phyloP scores from a whole-genome alignment of 1,139 yeast species.

The Starmera stellimalicola region DNA sequence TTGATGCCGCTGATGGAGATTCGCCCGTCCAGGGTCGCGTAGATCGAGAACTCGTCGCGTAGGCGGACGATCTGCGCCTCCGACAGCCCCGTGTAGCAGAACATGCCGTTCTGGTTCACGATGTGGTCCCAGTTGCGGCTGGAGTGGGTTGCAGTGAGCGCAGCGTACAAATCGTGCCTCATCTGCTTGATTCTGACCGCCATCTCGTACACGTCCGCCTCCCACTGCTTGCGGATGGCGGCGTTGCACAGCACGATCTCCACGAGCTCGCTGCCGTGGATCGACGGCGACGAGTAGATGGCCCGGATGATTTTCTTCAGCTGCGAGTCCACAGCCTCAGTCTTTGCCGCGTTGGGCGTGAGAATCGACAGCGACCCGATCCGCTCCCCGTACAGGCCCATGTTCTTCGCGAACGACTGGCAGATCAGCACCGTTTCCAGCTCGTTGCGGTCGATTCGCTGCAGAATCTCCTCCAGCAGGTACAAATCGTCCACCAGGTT shows the following conservation, averaged over 20 bases:
- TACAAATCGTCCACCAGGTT: conserved; percentile 62
- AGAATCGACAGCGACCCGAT: conserved; percentile 67
- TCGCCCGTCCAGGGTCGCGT: conserved; percentile 84
- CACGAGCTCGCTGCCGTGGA: conserved; percentile 87
- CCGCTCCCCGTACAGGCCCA: conserved; percentile 96
- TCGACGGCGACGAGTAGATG: conserved; percentile 88
- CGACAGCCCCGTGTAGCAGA: conserved; percentile 78
- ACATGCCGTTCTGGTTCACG: conserved; percentile 91
- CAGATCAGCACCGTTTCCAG: conserved; percentile 55
- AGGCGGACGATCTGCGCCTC: conserved; percentile 62
- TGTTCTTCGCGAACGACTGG: conserved; percentile 92
- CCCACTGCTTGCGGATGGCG: conserved; percentile 64
- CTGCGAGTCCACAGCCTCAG: conserved; percentile 58
- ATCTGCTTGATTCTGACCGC: conserved; percentile 69
- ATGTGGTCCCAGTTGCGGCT: conserved; percentile 80
- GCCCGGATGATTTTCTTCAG: conserved; percentile 66
- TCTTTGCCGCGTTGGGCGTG: conserved; percentile 22
- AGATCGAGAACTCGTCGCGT: conserved; percentile 66
- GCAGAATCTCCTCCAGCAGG: conserved; percentile 29
- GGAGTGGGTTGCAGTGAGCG: conserved; percentile 46
- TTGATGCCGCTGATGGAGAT: conserved; percentile 88
- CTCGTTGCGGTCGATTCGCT: conserved; percentile 13
- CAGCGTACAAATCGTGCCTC: conserved; percentile 42
- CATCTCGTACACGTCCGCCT: conserved; percentile 65
- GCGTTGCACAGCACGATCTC: conserved; percentile 60